Evolutionary conservation across 345 rosid species (phyloP).

Genomic region (Citrus reticulata): DNA sequence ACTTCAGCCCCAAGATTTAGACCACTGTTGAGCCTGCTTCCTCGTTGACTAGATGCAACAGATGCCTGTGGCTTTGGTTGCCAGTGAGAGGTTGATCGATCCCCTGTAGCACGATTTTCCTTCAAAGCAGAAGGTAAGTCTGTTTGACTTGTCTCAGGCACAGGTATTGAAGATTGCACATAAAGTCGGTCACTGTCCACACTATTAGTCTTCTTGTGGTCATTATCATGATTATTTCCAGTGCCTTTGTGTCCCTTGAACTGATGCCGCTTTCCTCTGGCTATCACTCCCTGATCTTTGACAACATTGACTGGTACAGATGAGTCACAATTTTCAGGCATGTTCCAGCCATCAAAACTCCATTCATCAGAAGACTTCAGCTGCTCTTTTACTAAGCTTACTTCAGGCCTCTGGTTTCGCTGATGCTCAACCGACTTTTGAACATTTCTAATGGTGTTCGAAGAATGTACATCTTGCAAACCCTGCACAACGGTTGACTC

Average conservation of each 20-base stretch:
- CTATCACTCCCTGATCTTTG: slow-evolving; percentile 49
- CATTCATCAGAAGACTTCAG: slow-evolving; percentile 40
- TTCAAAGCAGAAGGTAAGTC: slow-evolving; percentile 41
- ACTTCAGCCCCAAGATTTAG: slow-evolving; percentile 35
- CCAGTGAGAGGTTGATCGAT: slow-evolving; percentile 60
- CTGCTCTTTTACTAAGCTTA: slow-evolving; percentile 40
- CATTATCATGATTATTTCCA: slow-evolving; percentile 43
- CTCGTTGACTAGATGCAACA: slow-evolving; percentile 29
- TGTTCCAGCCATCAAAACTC: slow-evolving; percentile 56
- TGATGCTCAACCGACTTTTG: slow-evolving; percentile 43
- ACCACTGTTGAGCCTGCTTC: slow-evolving; percentile 39
- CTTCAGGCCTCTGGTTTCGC: slow-evolving; percentile 35
- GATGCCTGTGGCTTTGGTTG: slow-evolving; percentile 61
- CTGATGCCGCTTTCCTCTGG: slow-evolving; percentile 52
- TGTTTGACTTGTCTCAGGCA: slow-evolving; percentile 40
- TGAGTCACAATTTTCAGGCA: slow-evolving; percentile 42
- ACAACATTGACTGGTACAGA: slow-evolving; percentile 22
- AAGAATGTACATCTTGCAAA: slow-evolving; percentile 30
- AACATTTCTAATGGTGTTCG: slow-evolving; percentile 32
- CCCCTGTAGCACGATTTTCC: slow-evolving; percentile 57
- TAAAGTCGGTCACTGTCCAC: slow-evolving; percentile 36
- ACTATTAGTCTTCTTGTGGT: slow-evolving; percentile 45
- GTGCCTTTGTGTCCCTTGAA: slow-evolving; percentile 45
- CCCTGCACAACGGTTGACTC: slow-evolving; percentile 36
- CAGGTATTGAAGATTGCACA: slow-evolving; percentile 32